Base-by-base conservation (phyloP, 768 basidiomycete species). In the Suillus americanus region DNA sequence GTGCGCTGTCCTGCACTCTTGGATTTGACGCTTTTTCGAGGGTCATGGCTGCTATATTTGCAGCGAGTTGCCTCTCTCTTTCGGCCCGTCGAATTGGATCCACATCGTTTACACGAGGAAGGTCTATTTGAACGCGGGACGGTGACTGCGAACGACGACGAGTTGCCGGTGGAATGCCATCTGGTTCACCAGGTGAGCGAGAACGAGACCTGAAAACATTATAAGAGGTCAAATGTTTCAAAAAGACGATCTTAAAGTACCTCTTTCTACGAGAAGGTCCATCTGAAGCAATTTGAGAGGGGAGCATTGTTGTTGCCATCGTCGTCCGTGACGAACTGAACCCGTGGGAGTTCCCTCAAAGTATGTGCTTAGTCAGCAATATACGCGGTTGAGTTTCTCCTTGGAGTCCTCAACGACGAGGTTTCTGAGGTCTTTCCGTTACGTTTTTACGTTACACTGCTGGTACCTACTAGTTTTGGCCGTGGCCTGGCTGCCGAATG, bases 41-140 rank as follows among this genome's bases (percentile, higher is more conserved):
- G 68, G 91, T 89, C 70, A 84, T 83, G 3, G 88, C 87, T 9
- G 88, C 89, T 53, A 87, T 80, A 60, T 88, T 84, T 33, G 89
- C 85, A 1, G 91, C 89, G 41, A 91, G 84, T 73, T 93, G 91
- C 53, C 87, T 84, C 73, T 95, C 92, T 53, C 94, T 87, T 71
- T 94, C 86, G 0, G 87, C 86, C 30, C 86, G 82, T 41, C 93
- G 88, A 9, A 85, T 79, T 16, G 92, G 94, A 74, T 95, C 93
- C 20, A 85, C 88, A 75, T 95, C 94, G 30, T 74, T 75, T 16
- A 94, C 85, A 71, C 75, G 79, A 7, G 85, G 86, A 0, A 81
- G 66, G 57, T 79, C 79, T 4, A 83, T 12, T 1, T 72, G 77
- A 16, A 69, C 68, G 13, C 70, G 72, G 33, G 74, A 62, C 2